These are phyloP conservation scores for Sanguinoderma infundibulare DNA, from an alignment of 1,284 basidiomycete genomes.

Conservation along the genomic window DNA sequence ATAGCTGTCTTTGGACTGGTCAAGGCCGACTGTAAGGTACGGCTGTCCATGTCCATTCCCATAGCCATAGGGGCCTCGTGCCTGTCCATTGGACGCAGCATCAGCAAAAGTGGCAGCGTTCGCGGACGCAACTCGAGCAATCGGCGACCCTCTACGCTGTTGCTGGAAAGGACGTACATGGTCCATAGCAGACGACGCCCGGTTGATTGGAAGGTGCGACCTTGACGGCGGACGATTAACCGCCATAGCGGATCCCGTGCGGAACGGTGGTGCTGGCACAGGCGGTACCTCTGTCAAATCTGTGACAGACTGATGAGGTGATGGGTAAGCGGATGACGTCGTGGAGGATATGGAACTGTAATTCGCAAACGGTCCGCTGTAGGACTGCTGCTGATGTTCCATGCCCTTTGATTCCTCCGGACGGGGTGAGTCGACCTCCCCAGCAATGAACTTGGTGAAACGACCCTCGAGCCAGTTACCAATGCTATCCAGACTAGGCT, in stretches of 20 bases:
- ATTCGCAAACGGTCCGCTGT: conserved; percentile 89
- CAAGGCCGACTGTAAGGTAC: conserved; percentile 18
- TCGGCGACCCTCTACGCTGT: conserved; percentile 50
- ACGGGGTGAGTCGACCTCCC: conserved; percentile 67
- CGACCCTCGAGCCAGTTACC: conserved; percentile 95
- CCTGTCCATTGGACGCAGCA: conserved; percentile 45
- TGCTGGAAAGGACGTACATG: conserved; percentile 49
- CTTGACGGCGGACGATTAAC: conserved; percentile 45
- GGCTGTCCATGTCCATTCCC: conserved; percentile 29
- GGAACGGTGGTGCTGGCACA: conserved; percentile 44
- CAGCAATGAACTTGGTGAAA: conserved; percentile 96
- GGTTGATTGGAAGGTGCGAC: conserved; percentile 58
- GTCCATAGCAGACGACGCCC: conserved; percentile 80
- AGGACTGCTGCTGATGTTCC: conserved; percentile 45
- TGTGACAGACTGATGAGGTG: conserved; percentile 64
- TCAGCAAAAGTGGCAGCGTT: conserved; percentile 55
- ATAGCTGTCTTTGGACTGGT: conserved; percentile 16
- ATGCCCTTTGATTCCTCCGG: conserved; percentile 44
- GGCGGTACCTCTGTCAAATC: conserved; percentile 47
- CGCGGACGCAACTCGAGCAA: conserved; percentile 56
- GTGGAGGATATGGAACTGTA: conserved; percentile 93
- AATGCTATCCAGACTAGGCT: conserved; percentile 91
- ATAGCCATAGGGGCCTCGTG: conserved; percentile 37
- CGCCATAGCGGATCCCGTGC: conserved; percentile 72
- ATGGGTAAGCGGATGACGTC: conserved; percentile 70